Conservation (phyloP, 495 filamentous ascomycete genomes). For the Hypoxylon lenormandii region DNA sequence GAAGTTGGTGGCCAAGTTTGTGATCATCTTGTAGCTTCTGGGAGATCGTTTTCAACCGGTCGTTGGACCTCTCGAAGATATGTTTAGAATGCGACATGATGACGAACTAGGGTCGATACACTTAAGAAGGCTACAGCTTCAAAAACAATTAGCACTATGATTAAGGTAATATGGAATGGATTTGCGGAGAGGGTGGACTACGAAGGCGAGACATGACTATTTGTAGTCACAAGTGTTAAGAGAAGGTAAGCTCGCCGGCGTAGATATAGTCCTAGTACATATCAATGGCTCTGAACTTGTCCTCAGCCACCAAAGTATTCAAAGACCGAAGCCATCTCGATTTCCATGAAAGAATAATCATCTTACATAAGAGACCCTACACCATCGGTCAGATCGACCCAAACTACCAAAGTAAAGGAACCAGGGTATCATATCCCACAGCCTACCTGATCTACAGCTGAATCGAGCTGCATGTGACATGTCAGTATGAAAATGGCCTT, state of each 20-base stretch:
- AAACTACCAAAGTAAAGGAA: not conserved
- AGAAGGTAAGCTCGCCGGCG: no score
- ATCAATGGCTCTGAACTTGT: no score
- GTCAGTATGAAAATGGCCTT: not conserved
- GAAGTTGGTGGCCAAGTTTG: constrained; percentile 17
- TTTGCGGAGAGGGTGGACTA: not conserved
- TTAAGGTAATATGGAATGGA: not conserved
- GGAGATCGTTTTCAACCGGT: constrained; percentile 8
- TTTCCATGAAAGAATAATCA: not conserved
- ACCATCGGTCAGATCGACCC: not conserved
- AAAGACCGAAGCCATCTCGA: not conserved
- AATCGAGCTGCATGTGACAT: not conserved
- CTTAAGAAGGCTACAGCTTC: not conserved
- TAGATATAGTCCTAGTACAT: no score
- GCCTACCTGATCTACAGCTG: not conserved
- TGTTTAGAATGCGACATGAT: constrained; percentile 12
- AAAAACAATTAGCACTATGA: not conserved
- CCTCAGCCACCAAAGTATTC: not conserved
- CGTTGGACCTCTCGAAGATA: constrained; percentile 19
- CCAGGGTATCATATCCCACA: not conserved
- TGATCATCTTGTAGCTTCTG: constrained; percentile 24
- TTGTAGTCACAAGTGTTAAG: no score
- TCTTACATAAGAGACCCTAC: not conserved
- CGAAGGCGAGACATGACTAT: no score
- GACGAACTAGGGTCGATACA: not conserved